phyloP scores from a whole-genome alignment of 805 yeast genomes.

The Komagataella phaffii region DNA sequence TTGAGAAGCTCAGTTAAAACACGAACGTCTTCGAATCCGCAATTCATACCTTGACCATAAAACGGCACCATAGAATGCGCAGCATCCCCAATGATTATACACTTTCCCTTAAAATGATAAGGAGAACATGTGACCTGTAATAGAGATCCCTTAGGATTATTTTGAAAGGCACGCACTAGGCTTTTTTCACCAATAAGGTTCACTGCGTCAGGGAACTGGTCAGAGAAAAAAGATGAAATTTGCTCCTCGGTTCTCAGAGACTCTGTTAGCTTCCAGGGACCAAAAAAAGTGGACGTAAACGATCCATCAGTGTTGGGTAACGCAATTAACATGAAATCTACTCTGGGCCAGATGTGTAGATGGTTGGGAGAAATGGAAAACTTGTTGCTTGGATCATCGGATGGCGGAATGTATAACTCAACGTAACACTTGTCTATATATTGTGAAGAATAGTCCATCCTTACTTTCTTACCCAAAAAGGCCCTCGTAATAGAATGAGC shows the following conservation, averaged over 20 bases:
- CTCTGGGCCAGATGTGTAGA: conserved; percentile 88
- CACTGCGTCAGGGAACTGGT: conserved; percentile 65
- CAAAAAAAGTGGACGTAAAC: conserved; percentile 82
- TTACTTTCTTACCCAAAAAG: conserved; percentile 48
- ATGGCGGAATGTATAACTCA: conserved; percentile 66
- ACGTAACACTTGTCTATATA: conserved; percentile 76
- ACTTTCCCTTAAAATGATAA: conserved; percentile 50
- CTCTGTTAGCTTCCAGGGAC: conserved; percentile 60
- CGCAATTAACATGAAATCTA: conserved; percentile 79
- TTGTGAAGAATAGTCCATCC: conserved; percentile 64
- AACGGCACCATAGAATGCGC: conserved; percentile 98
- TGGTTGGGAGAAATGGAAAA: conserved; percentile 59
- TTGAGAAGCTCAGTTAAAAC: conserved; percentile 42
- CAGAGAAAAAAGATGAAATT: conserved; percentile 38
- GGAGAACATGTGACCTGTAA: conserved; percentile 60
- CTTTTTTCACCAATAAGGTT: conserved; percentile 47
- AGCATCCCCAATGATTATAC: conserved; percentile 77
- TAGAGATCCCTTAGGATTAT: conserved; percentile 66
- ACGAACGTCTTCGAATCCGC: conserved; percentile 86
- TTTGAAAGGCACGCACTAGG: conserved; percentile 28
- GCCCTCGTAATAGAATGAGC: conserved; percentile 62
- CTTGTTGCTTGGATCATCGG: conserved; percentile 14
- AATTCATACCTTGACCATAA: conserved; percentile 94
- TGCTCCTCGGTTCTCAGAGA: conserved; percentile 25
- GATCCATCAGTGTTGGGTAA: conserved; percentile 77